These are phyloP conservation scores for Nakazawaea laoshanensis DNA, from an alignment of 805 yeast species.

Conservation along the genomic window DNA sequence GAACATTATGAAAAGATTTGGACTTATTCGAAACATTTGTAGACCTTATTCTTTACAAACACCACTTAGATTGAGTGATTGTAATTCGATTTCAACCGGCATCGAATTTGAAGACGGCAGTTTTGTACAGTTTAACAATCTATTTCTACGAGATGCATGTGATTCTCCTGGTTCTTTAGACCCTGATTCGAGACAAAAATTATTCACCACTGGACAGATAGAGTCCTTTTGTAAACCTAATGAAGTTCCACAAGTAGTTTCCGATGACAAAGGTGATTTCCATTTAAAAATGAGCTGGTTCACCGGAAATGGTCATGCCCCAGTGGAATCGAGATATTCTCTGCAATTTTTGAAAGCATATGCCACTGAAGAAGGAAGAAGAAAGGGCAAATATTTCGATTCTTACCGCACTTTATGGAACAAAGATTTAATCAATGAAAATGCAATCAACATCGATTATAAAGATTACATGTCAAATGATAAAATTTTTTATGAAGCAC, in stretches of 20 bases:
- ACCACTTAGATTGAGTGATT: not conserved
- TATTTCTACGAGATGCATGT: constrained; percentile 64
- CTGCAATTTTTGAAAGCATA: constrained; percentile 36
- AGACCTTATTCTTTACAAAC: too few relatives aligned
- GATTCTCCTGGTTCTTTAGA: constrained; percentile 40
- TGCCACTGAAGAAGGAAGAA: constrained; percentile 24
- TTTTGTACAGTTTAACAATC: constrained; percentile 31
- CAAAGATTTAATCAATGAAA: constrained; percentile 16
- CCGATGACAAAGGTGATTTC: constrained; percentile 18
- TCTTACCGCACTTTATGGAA: constrained; percentile 32
- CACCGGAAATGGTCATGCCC: constrained; percentile 28
- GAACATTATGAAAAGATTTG: too few relatives aligned
- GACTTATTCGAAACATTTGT: too few relatives aligned
- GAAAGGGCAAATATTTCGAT: constrained; percentile 29
- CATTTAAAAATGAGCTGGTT: constrained; percentile 36
- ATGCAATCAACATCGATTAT: constrained; percentile 24
- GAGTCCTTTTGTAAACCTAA: constrained; percentile 26
- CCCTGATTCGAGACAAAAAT: constrained; percentile 47
- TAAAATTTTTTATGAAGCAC: constrained; percentile 25
- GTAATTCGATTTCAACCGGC: constrained; percentile 7
- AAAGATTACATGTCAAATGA: constrained; percentile 30
- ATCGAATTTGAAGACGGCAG: constrained; percentile 8
- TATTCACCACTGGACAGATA: constrained; percentile 51
- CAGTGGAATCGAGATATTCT: constrained; percentile 28
- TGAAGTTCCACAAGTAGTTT: constrained; percentile 23